Evolutionary conservation across 73 alveolate genomes (phyloP).

Genomic region (Paramecium biaurelia): DNA sequence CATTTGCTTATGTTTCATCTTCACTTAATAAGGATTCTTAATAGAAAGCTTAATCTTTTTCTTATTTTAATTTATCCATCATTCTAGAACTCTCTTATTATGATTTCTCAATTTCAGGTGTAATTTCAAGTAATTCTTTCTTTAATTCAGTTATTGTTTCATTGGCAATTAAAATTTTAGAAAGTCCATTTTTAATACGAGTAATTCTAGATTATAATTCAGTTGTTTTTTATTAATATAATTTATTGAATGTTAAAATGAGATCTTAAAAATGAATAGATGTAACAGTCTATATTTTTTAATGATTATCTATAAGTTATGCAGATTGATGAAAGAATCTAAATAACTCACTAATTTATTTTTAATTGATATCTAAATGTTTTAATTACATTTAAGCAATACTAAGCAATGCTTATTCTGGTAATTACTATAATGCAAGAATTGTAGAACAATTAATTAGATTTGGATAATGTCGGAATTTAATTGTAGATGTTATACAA

Average conservation of each 20-base stretch:
- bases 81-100: slow-evolving; percentile 90
- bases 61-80: slow-evolving; percentile 88
- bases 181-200: slow-evolving; percentile 89
- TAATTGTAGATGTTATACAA: slow-evolving; percentile 96
- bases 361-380: background rate
- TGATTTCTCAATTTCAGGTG: slow-evolving; percentile 95
- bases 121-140: slow-evolving; percentile 88
- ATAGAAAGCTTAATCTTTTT: slow-evolving; percentile 81
- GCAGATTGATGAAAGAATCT: slow-evolving; percentile 73
- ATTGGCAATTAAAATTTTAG: slow-evolving; percentile 93
- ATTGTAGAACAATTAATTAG: slow-evolving; percentile 97
- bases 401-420: slow-evolving; percentile 72
- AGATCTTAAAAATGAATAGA: slow-evolving; percentile 92
- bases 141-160: slow-evolving; percentile 88
- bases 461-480: slow-evolving; percentile 99
- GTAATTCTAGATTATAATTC: slow-evolving; percentile 81
- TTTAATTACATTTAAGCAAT: slow-evolving; percentile 15
- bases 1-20: slow-evolving; percentile 46
- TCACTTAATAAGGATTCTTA: slow-evolving; percentile 16
- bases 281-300: slow-evolving; percentile 76
- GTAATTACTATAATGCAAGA: slow-evolving; percentile 94
- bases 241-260: slow-evolving; percentile 86
- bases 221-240: slow-evolving; percentile 78
- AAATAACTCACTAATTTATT: slow-evolving; percentile 54
- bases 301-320: slow-evolving; percentile 21